Percentiles rank a stretch among this genome's conserved stretches.
These are phyloP conservation scores for Globisporangium megalacanthum DNA, from an alignment of 352 stramenopile genomes.

Conservation along the genomic window DNA sequence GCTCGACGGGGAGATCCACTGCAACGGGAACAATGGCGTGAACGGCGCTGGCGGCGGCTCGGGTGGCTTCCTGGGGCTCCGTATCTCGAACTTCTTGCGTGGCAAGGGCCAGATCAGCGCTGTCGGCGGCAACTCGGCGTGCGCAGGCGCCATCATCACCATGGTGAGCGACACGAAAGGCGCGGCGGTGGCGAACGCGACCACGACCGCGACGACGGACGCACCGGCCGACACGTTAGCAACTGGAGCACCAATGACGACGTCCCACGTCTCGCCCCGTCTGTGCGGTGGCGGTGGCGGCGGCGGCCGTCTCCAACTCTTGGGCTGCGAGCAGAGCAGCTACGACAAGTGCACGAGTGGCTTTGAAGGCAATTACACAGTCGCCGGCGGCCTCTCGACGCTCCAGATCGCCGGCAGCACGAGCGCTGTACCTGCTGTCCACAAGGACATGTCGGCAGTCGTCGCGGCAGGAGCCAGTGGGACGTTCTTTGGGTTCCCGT, in stretches of 20 bases:
- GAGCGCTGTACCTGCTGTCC: constrained; percentile 8
- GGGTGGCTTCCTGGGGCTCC: constrained; percentile 62
- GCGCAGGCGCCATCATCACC: constrained; percentile 25
- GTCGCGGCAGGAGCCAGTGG: constrained; percentile 39
- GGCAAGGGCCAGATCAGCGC: constrained; percentile 63
- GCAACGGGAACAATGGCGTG: constrained; percentile 53
- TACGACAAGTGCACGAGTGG: constrained; percentile 59
- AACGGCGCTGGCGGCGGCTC: constrained; percentile 64
- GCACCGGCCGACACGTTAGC: constrained; percentile 20
- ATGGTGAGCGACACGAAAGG: constrained; percentile 18
- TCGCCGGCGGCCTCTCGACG: constrained; percentile 48
- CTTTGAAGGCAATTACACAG: constrained; percentile 79
- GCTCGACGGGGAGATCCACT: constrained; percentile 65
- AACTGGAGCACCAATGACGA: constrained; percentile 13
- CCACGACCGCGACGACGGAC: constrained; percentile 2
- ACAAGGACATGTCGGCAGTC: constrained; percentile 14
- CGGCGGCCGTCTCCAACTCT: constrained; percentile 64
- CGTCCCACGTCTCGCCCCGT: constrained; percentile 16
- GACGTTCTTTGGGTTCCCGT: constrained; percentile 79
- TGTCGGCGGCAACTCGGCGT: constrained; percentile 61
- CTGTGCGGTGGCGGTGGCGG: constrained; percentile 69
- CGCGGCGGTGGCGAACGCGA: not conserved
- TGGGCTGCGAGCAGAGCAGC: constrained; percentile 54
- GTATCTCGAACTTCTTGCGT: constrained; percentile 48
- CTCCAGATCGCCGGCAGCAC: constrained; percentile 8